Evolutionary conservation across 2,329 filamentous ascomycete genomes (phyloP), one percentile per base, ranked within the genome.

Genomic region (Epichloe hybrida): DNA sequence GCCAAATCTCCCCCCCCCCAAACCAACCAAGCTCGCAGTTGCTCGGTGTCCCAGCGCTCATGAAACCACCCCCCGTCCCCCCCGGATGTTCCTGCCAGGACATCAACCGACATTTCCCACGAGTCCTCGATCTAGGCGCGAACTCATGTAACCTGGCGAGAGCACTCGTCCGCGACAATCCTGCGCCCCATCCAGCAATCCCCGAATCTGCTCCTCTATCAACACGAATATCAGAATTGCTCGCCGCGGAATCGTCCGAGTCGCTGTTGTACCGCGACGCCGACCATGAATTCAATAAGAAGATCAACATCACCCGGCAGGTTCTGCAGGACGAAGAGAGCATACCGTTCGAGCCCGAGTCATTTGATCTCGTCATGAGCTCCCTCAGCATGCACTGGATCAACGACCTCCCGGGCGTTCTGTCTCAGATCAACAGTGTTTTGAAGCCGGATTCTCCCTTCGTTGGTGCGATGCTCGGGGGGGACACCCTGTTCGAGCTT

Each of bases 301-400:
- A 82, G 27, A 75, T 95, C 53, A 71, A 80, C 42, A 81, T 96
- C 55, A 81, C 77, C 3, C 81, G 90, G 17, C 75, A 87, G 40
- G 81, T 95, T 4, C 72, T 96, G n/a, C 69, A 77, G 0, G 79
- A 85, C 56, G 81, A 85, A 48, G 88, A 91, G 50, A 76, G 79
- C 3, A 71, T 96, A 0, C 88, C 88, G 0, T 96, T 84, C 64
- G 79, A 79, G 46, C 71, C 85, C 4, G 78, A 82, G 56, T 81
- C 83, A 3, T 97, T 96, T 65, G 90, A 97, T 64, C 81, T 95
- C 5, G 87, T 96, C 11, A 72, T 98, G 55, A 95, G 88, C 63
- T 95, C 86, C 51, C 71, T 95, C 53, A 90, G 86, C 52, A 74
- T 98, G 64, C 93, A 98, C 69, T 98, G 93, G 93, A 86, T 96